Evolutionary conservation across 1,284 basidiomycete genomes (phyloP).

Genomic region (Rhodotorula mucilaginosa): DNA sequence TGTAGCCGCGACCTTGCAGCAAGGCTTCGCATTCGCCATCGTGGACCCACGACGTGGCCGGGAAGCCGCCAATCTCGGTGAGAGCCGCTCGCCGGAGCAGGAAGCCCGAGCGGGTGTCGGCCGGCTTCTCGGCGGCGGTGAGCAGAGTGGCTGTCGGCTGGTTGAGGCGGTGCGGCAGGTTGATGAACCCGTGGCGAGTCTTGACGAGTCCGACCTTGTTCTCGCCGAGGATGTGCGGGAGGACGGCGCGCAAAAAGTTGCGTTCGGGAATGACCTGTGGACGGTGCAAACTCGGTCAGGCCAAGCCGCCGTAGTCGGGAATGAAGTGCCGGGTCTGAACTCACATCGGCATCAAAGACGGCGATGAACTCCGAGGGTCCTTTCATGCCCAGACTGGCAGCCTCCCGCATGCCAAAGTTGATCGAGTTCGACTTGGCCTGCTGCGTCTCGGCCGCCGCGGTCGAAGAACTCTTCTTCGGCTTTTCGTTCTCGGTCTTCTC

Average conservation of each 20-base stretch:
- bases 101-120: slow-evolving; percentile 43
- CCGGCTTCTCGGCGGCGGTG: slow-evolving; percentile 37
- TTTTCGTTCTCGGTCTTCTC: slow-evolving; percentile 12
- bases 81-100: slow-evolving; percentile 43
- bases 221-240: slow-evolving; percentile 42
- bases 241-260: slow-evolving; percentile 42
- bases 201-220: slow-evolving; percentile 41
- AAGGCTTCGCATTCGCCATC: slow-evolving; percentile 41
- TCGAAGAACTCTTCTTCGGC: not conserved
- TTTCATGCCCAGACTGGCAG: slow-evolving; percentile 38
- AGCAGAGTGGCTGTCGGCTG: slow-evolving; percentile 40
- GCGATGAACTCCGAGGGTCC: slow-evolving; percentile 43
- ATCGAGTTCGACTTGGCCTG: slow-evolving; percentile 40
- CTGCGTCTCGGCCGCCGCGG: slow-evolving; percentile 6
- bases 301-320: not conserved
- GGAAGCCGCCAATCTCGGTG: slow-evolving; percentile 45
- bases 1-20: slow-evolving; percentile 42
- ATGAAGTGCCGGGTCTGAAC: not conserved
- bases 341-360: slow-evolving; percentile 44
- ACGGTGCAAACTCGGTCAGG: not conserved
- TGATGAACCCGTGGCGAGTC: slow-evolving; percentile 43
- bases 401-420: slow-evolving; percentile 45
- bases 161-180: slow-evolving; percentile 40
- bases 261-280: slow-evolving; percentile 43
- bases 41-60: slow-evolving; percentile 42